Evolutionary conservation across 192 early-diverging fungal species (phyloP).

Genomic region (Backusella morwellensis): DNA sequence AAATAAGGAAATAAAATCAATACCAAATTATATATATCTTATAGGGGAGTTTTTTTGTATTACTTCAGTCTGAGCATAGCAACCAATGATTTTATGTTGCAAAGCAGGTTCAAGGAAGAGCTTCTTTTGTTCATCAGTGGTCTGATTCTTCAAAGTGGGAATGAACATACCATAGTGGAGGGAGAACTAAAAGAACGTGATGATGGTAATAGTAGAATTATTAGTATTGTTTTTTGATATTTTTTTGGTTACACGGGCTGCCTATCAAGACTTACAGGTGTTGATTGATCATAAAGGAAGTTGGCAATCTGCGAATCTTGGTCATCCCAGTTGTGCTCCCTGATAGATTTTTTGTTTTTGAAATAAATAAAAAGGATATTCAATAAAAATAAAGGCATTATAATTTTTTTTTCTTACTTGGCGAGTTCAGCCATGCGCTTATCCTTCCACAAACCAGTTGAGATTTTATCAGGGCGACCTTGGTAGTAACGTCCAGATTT

Average conservation of each 20-base stretch:
- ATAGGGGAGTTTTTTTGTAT: not conserved
- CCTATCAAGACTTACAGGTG: slow-evolving; percentile 41
- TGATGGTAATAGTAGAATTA: not conserved
- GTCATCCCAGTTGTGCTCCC: slow-evolving; percentile 54
- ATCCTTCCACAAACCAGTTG: slow-evolving; percentile 58
- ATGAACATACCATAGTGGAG: slow-evolving; percentile 85
- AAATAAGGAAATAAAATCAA: not conserved
- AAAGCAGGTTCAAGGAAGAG: slow-evolving; percentile 72
- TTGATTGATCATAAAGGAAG: slow-evolving; percentile 56
- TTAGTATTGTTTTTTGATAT: not conserved
- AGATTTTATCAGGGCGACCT: slow-evolving; percentile 66
- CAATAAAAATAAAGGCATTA: not conserved
- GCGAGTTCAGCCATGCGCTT: slow-evolving; percentile 61
- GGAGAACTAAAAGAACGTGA: slow-evolving; percentile 43
- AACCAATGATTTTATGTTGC: slow-evolving; percentile 77
- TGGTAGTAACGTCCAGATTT: slow-evolving; percentile 68
- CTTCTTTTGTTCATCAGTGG: slow-evolving; percentile 76
- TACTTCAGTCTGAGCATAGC: slow-evolving; percentile 82
- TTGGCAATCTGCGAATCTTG: slow-evolving; percentile 47
- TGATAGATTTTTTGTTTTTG: slow-evolving; percentile 2
- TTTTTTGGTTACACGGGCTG: not conserved
- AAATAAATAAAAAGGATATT: slow-evolving; percentile 1
- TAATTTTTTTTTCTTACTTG: slow-evolving; percentile 33
- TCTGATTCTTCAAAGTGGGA: slow-evolving; percentile 72
- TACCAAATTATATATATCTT: not conserved